phyloP scores from a whole-genome alignment of 2,329 filamentous ascomycete species.

The Aschersonia sp. region DNA sequence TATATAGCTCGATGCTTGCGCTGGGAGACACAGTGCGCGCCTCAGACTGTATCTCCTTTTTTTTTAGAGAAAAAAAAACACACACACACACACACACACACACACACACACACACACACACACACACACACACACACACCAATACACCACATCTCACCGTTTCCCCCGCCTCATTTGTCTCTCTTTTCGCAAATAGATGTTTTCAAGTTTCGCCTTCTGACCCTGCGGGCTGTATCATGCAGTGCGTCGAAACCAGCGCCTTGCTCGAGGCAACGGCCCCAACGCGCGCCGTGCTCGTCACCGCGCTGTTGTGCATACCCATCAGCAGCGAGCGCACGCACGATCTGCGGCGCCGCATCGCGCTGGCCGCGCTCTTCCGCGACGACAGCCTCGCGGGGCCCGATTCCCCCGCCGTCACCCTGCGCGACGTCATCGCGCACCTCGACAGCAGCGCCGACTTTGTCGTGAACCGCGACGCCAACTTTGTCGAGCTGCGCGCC shows the following conservation, averaged over 20 bases:
- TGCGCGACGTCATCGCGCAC: constrained; percentile 29
- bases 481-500: constrained; percentile 56
- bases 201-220: too few relatives aligned
- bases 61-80: too few relatives aligned
- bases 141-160: too few relatives aligned
- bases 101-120: too few relatives aligned
- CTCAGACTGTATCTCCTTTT: too few relatives aligned
- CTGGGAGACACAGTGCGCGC: too few relatives aligned
- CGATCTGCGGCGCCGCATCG: constrained; percentile 51
- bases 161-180: too few relatives aligned
- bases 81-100: too few relatives aligned
- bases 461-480: constrained; percentile 34
- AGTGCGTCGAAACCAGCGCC: constrained; percentile 36
- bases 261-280: constrained; percentile 30
- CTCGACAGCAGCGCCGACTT: constrained; percentile 33
- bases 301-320: constrained; percentile 45
- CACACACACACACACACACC: too few relatives aligned
- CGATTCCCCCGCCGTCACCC: constrained; percentile 16
- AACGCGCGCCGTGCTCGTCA: constrained; percentile 36
- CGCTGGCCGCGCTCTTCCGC: constrained; percentile 46
- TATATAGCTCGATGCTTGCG: too few relatives aligned
- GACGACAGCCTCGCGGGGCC: constrained; percentile 28
- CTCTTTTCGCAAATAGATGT: too few relatives aligned
- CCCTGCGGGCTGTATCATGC: not conserved
- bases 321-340: constrained; percentile 32